Evolutionary conservation across 2,329 filamentous ascomycete species (phyloP).

Genomic region (Beauveria varroae): DNA sequence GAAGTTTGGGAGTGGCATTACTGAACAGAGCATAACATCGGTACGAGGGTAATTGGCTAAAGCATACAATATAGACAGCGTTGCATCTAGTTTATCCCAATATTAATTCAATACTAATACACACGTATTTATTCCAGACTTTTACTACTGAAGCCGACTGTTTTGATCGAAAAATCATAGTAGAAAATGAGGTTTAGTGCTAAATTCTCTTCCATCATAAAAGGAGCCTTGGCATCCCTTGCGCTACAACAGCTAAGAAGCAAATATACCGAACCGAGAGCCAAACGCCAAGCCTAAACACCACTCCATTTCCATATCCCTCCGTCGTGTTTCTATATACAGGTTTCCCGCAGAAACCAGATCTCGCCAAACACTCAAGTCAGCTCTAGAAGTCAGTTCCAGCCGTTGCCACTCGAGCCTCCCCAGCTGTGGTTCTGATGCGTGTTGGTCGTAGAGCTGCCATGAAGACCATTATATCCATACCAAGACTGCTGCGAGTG

Average conservation of each 20-base stretch:
- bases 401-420: not conserved
- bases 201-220: not conserved
- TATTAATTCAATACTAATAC: not conserved
- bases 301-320: not conserved
- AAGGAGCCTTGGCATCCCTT: not conserved
- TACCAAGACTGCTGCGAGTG: conserved; percentile 1
- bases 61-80: not conserved
- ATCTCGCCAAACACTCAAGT: not conserved
- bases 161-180: not conserved
- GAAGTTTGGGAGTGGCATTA: not conserved
- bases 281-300: not conserved
- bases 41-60: not conserved
- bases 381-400: not conserved
- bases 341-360: not conserved
- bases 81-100: not conserved
- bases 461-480: not conserved
- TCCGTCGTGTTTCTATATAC: not conserved
- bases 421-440: not conserved
- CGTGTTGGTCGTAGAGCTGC: not conserved
- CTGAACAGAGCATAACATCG: not conserved
- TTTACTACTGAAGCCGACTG: not conserved
- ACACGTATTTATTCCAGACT: not conserved
- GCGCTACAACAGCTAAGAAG: not conserved
- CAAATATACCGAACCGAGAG: not conserved
- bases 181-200: not conserved